A percentile compares a stretch with the other conserved stretches of the same genome.
These are phyloP conservation scores for Backusella mclennaniae DNA, from an alignment of 192 early-diverging fungal genomes.

Conservation along the genomic window DNA sequence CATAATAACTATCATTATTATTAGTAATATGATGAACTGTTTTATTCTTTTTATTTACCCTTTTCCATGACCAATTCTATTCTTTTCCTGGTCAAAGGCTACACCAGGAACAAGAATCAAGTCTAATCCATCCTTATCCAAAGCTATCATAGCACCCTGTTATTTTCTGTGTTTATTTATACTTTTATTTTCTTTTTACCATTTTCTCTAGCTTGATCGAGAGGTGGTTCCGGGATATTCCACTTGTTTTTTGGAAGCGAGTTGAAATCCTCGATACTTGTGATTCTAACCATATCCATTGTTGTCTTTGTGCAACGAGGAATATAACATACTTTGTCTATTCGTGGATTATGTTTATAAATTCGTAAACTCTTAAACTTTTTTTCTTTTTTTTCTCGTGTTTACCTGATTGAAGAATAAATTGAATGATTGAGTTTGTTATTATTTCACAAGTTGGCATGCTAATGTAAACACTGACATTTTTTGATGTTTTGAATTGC, in stretches of 20 bases:
- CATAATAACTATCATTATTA: conserved; percentile 51
- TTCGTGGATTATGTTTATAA: not conserved
- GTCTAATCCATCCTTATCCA: conserved; percentile 54
- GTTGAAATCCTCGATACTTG: conserved; percentile 56
- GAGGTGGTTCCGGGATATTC: conserved; percentile 65
- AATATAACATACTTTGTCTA: conserved; percentile 55
- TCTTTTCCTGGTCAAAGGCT: conserved; percentile 55
- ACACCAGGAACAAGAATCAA: conserved; percentile 62
- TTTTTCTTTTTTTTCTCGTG: not conserved
- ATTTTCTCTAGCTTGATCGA: conserved; percentile 48
- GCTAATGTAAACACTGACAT: conserved; percentile 53
- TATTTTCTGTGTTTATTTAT: not conserved
- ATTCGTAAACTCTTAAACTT: not conserved
- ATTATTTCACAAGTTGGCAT: conserved; percentile 51
- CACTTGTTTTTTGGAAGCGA: conserved; percentile 62
- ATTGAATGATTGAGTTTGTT: conserved; percentile 45
- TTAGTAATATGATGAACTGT: not conserved
- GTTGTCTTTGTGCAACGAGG: conserved; percentile 46
- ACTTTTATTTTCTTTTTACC: conserved; percentile 29
- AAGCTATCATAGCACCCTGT: conserved; percentile 27
- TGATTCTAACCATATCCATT: conserved; percentile 71
- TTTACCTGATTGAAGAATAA: conserved; percentile 42
- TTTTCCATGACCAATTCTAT: conserved; percentile 63
- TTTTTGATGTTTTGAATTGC: conserved; percentile 39
- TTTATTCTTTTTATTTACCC: conserved; percentile 36